Evolutionary conservation across 139 green algal genomes (phyloP).

Genomic region (Spirogloea muscicola): DNA sequence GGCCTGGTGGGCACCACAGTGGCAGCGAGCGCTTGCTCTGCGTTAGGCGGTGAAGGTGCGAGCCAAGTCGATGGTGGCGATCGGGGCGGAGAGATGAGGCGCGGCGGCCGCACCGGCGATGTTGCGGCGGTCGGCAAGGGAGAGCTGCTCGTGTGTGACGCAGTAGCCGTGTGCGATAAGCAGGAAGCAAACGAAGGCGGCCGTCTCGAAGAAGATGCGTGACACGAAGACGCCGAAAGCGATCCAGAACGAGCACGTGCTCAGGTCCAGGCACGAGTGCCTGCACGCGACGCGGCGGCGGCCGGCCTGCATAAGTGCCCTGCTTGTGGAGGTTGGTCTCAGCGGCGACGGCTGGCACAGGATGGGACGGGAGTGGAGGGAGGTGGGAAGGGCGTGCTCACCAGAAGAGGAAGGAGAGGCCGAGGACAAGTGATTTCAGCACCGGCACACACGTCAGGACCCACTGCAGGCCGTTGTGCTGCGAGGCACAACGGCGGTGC

Average conservation of each 20-base stretch:
- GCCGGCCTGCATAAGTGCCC: no score
- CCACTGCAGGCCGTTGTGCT: conserved; percentile 22
- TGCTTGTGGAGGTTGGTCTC: no score
- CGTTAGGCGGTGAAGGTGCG: no score
- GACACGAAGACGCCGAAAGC: conserved; percentile 39
- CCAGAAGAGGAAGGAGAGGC: conserved; percentile 39
- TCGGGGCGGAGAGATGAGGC: neutral
- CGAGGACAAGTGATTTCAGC: conserved; percentile 30
- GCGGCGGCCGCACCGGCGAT: conserved; percentile 18
- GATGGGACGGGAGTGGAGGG: no score
- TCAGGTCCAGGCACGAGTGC: conserved; percentile 25
- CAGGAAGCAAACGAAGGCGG: conserved; percentile 19
- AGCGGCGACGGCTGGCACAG: no score
- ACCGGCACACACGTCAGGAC: conserved; percentile 25
- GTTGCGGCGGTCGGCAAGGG: conserved; percentile 10
- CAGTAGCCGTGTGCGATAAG: conserved; percentile 23
- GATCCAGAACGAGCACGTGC: conserved; percentile 38
- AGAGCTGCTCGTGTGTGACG: conserved; percentile 21
- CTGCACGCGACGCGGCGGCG: no score
- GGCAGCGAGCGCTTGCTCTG: no score
- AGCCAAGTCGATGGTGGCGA: no score
- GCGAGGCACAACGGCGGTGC: no score
- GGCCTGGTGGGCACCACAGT: neutral
- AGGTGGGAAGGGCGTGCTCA: conserved; percentile 1
- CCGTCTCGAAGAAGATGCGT: conserved; percentile 35